These are phyloP conservation scores for Ambrosia artemisiifolia DNA, from an alignment of 129 eudicot genomes.

Conservation along the genomic window DNA sequence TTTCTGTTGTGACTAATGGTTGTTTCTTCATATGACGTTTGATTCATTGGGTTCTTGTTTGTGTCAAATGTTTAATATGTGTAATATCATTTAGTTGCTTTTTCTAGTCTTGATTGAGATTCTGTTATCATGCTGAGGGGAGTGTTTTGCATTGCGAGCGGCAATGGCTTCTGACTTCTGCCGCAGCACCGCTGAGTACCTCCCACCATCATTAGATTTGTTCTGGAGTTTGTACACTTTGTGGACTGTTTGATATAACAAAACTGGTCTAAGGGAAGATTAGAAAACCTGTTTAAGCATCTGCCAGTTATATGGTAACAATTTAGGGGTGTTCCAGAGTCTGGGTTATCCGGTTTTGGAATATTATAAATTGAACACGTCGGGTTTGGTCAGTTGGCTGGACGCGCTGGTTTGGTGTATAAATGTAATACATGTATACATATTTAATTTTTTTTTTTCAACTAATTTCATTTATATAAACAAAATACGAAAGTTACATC, in stretches of 20 bases:
- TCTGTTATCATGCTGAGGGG: neutral
- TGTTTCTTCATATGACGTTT: slow-evolving; percentile 31
- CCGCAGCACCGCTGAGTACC: neutral
- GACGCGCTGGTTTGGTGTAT: no score
- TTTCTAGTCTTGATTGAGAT: slow-evolving; percentile 1
- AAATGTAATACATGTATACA: no score
- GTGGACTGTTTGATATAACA: neutral
- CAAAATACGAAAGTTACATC: no score
- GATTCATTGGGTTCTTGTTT: slow-evolving; percentile 39
- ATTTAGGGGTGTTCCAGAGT: no score
- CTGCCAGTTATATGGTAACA: no score
- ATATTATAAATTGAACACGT: no score
- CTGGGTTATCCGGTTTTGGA: no score
- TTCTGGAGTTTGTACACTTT: neutral
- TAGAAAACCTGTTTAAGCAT: no score
- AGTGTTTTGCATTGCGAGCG: neutral
- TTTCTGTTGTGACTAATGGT: slow-evolving; percentile 26
- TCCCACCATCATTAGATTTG: neutral
- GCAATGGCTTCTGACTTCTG: neutral
- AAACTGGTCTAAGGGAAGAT: neutral
- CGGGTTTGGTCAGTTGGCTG: no score
- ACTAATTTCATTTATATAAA: no score
- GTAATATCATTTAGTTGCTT: slow-evolving; percentile 1
- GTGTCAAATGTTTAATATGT: slow-evolving; percentile 34
- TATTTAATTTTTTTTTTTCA: no score